Evolutionary conservation across 2,329 filamentous ascomycete genomes (phyloP).

Genomic region (Tolypocladium pustulatum): DNA sequence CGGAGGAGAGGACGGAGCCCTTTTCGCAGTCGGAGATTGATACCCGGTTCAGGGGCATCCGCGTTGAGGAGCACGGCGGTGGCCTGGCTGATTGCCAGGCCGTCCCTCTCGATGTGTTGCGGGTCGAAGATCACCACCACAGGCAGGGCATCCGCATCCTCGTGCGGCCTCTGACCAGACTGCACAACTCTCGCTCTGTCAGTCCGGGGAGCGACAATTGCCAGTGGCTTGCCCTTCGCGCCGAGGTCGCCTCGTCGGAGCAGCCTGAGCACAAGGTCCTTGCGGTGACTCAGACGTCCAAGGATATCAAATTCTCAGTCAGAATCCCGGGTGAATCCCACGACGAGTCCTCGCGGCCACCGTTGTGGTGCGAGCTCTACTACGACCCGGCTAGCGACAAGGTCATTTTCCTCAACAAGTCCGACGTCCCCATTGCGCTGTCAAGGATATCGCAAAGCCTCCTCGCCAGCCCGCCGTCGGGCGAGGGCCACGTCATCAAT

Average conservation of each 20-base stretch:
- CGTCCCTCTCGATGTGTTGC: constrained; percentile 43
- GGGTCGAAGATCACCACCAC: constrained; percentile 41
- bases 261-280: constrained; percentile 45
- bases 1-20: constrained; percentile 46
- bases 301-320: constrained; percentile 50
- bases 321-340: constrained; percentile 39
- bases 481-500: constrained; percentile 32
- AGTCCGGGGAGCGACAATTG: constrained; percentile 46
- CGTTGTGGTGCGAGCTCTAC: constrained; percentile 50
- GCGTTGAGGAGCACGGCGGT: constrained; percentile 31
- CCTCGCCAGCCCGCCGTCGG: constrained; percentile 25
- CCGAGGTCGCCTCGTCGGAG: constrained; percentile 41
- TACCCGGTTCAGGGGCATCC: constrained; percentile 33
- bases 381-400: constrained; percentile 50
- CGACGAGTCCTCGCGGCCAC: constrained; percentile 31
- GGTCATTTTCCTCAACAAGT: constrained; percentile 45
- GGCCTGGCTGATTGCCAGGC: constrained; percentile 26
- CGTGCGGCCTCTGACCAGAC: constrained; percentile 40
- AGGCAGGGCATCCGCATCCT: constrained; percentile 46
- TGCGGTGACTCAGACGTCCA: constrained; percentile 48
- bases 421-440: constrained; percentile 41
- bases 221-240: constrained; percentile 45
- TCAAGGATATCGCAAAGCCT: constrained; percentile 32
- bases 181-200: constrained; percentile 41
- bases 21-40: constrained; percentile 47